Evolutionary conservation across 140 eudicot species (phyloP), one percentile per base, ranked within the genome.

Genomic region (Cichorium intybus): DNA sequence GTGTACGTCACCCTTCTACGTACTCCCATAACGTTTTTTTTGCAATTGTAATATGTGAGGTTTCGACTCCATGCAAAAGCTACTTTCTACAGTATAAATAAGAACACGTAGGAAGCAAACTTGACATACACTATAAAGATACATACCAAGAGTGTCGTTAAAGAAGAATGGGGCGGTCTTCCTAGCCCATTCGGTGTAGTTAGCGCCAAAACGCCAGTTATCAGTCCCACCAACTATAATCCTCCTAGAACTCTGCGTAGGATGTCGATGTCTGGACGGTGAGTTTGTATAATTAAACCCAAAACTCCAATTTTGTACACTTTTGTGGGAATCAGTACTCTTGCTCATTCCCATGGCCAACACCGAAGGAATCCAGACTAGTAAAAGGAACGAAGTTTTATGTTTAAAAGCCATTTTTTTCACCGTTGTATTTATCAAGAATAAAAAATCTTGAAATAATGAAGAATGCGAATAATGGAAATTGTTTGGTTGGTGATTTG

Each of bases 131-230:
- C 1, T 54, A 22, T 23, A 35, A 35, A 39, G 63, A 53, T 35
- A 68, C 58, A 2, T 80, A 84, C 91, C 95, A 55, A 84, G 66
- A 22, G 79, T 68, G 56, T 87, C 95, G 22, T 79, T 76, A 24
- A 87, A 22, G 69, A 62, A 87, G 28, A 84, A 78, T 10, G 95
- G 95, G 18, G 72, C 80, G 11, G 53, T 81, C 39, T 67, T 80
- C 55, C 53, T 54, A 61, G 90, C 88, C 87, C 92, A 81, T 20
- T 77, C 77, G 0, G 83, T 64, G 75, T 87, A 82, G 48, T 80
- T 85, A 49, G 63, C 72, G 21, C 95, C 87, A 48, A 75, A 86
- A 16, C 61, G 84, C 95, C 95, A 85, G 5, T 74, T 77, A 16
- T 73, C 74, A 2, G 84, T 66, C n/a, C 88, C 88, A 2, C 94